Evolutionary conservation across 805 yeast genomes (phyloP), one percentile per base, ranked within the genome.

Genomic region (Metschnikowia anglica): DNA sequence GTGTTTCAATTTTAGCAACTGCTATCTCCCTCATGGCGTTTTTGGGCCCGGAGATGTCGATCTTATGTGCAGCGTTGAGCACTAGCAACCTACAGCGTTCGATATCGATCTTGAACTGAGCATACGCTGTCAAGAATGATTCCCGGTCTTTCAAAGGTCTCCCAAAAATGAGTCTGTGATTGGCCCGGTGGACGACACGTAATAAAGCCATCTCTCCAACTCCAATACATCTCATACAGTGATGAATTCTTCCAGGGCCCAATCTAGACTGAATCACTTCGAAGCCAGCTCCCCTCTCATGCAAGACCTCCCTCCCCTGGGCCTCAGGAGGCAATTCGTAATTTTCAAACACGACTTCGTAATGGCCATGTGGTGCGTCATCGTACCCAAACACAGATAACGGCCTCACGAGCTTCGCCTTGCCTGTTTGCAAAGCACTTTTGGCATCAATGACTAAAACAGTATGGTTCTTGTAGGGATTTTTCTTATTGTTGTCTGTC

Each of bases 301-400:
- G 73, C 42, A 73, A 62, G 1, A 75, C 55, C 17, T 46, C 53
- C 43, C 77, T 63, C n/a, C 63, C 56, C 58, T 68, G 74, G 39
- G 72, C 68, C 7, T 68, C 72, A 16, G 48, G 52, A 3, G 79
- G 73, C 8, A 80, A 70, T 39, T 69, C 76, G 47, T 68, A 74
- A 53, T 75, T 63, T 25, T 66, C 60, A 58, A 81, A 81, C 37
- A 59, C 66, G 41, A 81, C 70, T 56, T 80, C 85, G 64, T 77
- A 76, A 55, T 81, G 85, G n/a, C 86, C 86, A 56, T 80, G 85
- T 3, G 86, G 86, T 20, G 85, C 84, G 55, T 80, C 85, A 54
- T 80, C 85, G 49, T 70, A 78, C 3, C 85, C 85, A 54, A 77
- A 74, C 1, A 80, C 78, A 15, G 54, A 45, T 52, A 79, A 63